These are phyloP conservation scores for Stylonectria norvegica DNA, from an alignment of 2,329 filamentous ascomycete species.

Conservation along the genomic window DNA sequence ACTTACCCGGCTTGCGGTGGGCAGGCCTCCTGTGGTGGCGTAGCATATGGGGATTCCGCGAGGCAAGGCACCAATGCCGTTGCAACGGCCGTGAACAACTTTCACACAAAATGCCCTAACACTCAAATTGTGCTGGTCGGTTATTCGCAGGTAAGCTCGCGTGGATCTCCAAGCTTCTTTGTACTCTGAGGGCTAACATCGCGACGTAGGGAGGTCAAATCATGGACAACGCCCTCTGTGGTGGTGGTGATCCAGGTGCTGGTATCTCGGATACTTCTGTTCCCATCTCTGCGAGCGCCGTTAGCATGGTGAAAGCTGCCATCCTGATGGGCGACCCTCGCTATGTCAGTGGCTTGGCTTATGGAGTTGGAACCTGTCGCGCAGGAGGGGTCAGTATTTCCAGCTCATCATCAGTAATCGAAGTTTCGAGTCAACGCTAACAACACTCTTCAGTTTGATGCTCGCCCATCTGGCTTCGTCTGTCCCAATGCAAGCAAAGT, in stretches of 20 bases:
- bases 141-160: slow-evolving; percentile 53
- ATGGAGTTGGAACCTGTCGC: slow-evolving; percentile 58
- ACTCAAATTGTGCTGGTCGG: slow-evolving; percentile 59
- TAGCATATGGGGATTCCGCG: slow-evolving; percentile 58
- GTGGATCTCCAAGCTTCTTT: too few relatives aligned
- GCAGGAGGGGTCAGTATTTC: slow-evolving; percentile 56
- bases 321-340: slow-evolving; percentile 65
- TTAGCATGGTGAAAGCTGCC: slow-evolving; percentile 57
- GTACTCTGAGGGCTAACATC: too few relatives aligned
- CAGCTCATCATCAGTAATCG: neutral
- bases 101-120: slow-evolving; percentile 53
- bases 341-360: slow-evolving; percentile 51
- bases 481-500: slow-evolving; percentile 54
- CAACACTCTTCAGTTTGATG: slow-evolving; percentile 50
- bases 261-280: slow-evolving; percentile 43
- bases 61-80: slow-evolving; percentile 56
- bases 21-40: slow-evolving; percentile 53
- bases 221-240: slow-evolving; percentile 61
- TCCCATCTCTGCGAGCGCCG: slow-evolving; percentile 43
- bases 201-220: slow-evolving; percentile 57
- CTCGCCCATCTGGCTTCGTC: slow-evolving; percentile 53
- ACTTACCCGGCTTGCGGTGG: slow-evolving; percentile 62
- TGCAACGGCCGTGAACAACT: slow-evolving; percentile 55
- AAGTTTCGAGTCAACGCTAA: too few relatives aligned
- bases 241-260: slow-evolving; percentile 50